Conservation (phyloP, 345 rosid species). For the Cardiospermum halicacabum region DNA sequence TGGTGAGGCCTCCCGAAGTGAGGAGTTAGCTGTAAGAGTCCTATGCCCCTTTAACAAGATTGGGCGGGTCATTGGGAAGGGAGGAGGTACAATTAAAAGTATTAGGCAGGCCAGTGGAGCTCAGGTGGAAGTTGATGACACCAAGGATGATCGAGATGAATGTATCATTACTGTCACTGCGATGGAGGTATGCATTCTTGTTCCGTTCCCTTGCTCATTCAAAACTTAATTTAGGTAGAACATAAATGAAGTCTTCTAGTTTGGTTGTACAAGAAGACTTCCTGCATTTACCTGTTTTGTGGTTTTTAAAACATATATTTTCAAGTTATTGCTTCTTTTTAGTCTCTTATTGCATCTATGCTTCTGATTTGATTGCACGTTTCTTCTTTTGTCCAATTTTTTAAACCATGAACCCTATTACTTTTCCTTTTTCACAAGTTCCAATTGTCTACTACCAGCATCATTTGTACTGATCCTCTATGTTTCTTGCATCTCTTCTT, state of each 20-base stretch:
- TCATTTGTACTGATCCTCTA: not conserved
- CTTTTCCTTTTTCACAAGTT: not conserved
- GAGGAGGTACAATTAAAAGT: conserved; percentile 81
- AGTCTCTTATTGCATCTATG: not conserved
- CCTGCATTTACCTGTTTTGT: not conserved
- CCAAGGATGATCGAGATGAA: conserved; percentile 57
- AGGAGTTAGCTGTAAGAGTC: conserved; percentile 62
- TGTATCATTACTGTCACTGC: conserved; percentile 66
- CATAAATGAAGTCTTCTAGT: not conserved
- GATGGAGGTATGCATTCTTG: conserved; percentile 44
- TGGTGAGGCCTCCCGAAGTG: conserved; percentile 46
- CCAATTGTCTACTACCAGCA: not conserved
- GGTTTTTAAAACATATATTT: not conserved
- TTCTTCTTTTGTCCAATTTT: not conserved
- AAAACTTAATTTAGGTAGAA: not conserved
- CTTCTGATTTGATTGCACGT: not conserved
- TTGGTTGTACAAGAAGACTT: not conserved
- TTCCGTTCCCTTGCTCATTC: not conserved
- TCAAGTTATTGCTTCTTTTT: not conserved
- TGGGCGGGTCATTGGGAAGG: conserved; percentile 97
- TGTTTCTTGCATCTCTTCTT: not conserved
- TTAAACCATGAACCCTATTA: not conserved
- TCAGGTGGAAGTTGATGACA: conserved; percentile 78
- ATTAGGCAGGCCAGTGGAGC: conserved; percentile 93
- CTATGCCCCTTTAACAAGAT: conserved; percentile 75